Conservation (phyloP, 2,329 filamentous ascomycete species). For the Bipolaris victoriae region DNA sequence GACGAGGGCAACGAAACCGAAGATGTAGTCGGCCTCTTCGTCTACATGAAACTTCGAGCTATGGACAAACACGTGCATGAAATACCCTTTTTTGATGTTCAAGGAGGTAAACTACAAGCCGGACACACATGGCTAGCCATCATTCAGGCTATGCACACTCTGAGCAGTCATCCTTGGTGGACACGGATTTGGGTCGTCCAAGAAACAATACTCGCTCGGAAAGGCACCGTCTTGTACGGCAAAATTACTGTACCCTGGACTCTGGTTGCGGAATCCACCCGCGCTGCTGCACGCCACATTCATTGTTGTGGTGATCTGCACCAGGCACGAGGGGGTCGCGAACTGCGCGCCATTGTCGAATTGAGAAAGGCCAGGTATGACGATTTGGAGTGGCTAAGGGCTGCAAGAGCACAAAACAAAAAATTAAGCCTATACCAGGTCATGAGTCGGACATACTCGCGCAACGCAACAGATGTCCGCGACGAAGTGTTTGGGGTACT, state of each 20-base stretch:
- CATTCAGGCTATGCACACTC: not conserved
- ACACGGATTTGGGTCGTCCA: conserved; percentile 24
- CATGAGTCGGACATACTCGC: not conserved
- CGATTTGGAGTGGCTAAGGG: not conserved
- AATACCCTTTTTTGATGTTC: conserved; percentile 6
- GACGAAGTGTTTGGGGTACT: conserved; percentile 22
- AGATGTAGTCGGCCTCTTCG: conserved; percentile 7
- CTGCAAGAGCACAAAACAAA: not conserved
- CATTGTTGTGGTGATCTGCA: not conserved
- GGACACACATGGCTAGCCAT: not conserved
- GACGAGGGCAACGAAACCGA: not conserved
- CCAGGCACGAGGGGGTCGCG: not conserved
- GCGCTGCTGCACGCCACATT: not conserved
- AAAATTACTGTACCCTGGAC: conserved; percentile 15
- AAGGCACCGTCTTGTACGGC: conserved; percentile 15
- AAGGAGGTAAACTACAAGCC: not conserved
- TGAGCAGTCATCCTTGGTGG: conserved; percentile 9
- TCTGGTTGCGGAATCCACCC: conserved; percentile 12
- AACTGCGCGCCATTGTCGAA: not conserved
- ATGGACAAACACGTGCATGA: conserved; percentile 1
- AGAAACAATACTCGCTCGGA: conserved; percentile 20
- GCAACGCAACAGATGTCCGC: conserved; percentile 16
- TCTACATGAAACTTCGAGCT: conserved; percentile 2
- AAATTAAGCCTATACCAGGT: not conserved
- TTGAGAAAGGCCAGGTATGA: not conserved